Evolutionary conservation across 495 filamentous ascomycete species (phyloP), one percentile per base, ranked within the genome.

Genomic region (Neurospora sublineolata): DNA sequence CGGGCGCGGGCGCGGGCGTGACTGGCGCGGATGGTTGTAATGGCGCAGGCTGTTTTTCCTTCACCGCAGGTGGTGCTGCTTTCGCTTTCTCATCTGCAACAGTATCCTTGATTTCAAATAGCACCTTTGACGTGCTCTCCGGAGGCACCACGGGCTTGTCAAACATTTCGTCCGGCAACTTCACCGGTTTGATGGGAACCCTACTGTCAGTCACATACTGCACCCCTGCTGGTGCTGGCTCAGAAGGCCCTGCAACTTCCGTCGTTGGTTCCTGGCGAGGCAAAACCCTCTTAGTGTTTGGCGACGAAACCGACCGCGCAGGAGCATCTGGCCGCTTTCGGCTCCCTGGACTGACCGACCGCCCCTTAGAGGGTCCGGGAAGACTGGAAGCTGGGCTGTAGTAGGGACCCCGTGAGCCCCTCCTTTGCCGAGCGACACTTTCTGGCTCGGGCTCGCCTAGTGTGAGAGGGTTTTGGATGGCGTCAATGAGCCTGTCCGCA

Each of bases 401-500:
- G 40, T 76, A 73, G 0, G 70, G 67, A 3, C 72, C 73, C 1
- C 42, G 69, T 0, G 76, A 70, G 23, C 27, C 70, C n/a, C 72
- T 67, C 46, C 77, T 68, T 38, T 73, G 73, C 6, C 42, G 52
- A n/a, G 68, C 58, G 1, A 68, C 68, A 1, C 4, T 37, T 37
- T 82, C 80, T 5, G 71, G 11, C 23, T 85, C 83, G 30, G 77
- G 76, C n/a, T 81, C 80, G 30, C 79, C 80, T 10, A 85, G 72
- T 14, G 85, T 67, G 3, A 87, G 74, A 4, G 91, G 85, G 67
- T 88, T 89, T 73, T 90, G 87, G 20, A 94, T 92, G 3, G 90
- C 91, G 71, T 90, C 90, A 67, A 93, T 93, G 3, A 94, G 82
- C 33, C 91, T 79, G 74, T 94, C 91, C 1, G 90, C 90, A 41